Conservation (phyloP, 2,329 filamentous ascomycete species). For the Thielaviopsis musarum region DNA sequence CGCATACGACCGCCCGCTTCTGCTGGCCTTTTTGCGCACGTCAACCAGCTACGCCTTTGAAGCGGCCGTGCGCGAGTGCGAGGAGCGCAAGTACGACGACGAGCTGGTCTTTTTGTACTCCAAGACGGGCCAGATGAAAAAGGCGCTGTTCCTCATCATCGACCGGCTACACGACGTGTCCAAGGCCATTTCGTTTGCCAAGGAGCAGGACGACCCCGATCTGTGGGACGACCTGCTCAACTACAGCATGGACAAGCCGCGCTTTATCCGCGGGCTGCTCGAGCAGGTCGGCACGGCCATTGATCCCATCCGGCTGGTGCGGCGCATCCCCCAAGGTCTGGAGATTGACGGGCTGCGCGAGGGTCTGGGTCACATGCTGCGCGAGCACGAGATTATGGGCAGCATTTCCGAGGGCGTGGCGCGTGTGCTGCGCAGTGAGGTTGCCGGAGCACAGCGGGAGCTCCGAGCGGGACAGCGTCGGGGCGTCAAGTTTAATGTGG, state of each 20-base stretch:
- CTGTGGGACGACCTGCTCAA: slow-evolving; percentile 89
- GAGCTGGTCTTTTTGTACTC: slow-evolving; percentile 93
- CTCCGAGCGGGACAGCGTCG: slow-evolving; percentile 64
- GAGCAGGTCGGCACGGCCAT: slow-evolving; percentile 91
- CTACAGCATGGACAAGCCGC: slow-evolving; percentile 95
- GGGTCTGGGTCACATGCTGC: slow-evolving; percentile 76
- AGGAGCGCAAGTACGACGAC: slow-evolving; percentile 62
- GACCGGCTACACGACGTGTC: slow-evolving; percentile 81
- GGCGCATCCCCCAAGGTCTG: slow-evolving; percentile 79
- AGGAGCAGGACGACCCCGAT: slow-evolving; percentile 79
- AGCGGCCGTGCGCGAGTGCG: slow-evolving; percentile 62
- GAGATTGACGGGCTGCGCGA: slow-evolving; percentile 84
- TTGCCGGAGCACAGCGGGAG: slow-evolving; percentile 65
- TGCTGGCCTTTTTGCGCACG: slow-evolving; percentile 75
- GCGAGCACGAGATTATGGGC: slow-evolving; percentile 89
- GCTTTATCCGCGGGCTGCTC: slow-evolving; percentile 79
- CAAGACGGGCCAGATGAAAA: slow-evolving; percentile 86
- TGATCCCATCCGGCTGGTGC: slow-evolving; percentile 77
- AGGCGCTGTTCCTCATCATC: slow-evolving; percentile 82
- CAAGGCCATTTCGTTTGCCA: slow-evolving; percentile 86
- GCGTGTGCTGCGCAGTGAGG: slow-evolving; percentile 71
- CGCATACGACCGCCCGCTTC: slow-evolving; percentile 56
- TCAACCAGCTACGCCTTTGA: slow-evolving; percentile 84
- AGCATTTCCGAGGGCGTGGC: slow-evolving; percentile 86
- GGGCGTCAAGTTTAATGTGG: slow-evolving; percentile 77